phyloP scores from a whole-genome alignment of 1,284 basidiomycete species.

The Leucocoprinus gongylophorus region DNA sequence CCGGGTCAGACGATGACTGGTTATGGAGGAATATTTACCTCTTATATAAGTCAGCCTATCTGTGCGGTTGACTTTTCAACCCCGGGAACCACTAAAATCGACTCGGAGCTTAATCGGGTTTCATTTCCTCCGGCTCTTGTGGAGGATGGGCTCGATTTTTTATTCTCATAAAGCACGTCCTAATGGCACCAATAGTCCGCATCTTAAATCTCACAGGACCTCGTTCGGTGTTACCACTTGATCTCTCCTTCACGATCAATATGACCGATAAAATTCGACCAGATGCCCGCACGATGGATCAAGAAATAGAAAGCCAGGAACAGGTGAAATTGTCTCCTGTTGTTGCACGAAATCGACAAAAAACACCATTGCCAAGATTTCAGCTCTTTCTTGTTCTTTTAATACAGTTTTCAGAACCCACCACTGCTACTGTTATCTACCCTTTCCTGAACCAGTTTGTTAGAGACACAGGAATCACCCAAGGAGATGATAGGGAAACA shows the following conservation, averaged over 20 bases:
- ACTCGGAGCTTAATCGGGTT: too few relatives aligned
- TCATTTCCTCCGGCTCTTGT: too few relatives aligned
- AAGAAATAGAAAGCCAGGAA: neutral
- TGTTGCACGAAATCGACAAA: neutral
- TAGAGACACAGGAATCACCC: slow-evolving; percentile 40
- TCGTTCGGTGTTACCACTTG: too few relatives aligned
- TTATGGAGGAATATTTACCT: too few relatives aligned
- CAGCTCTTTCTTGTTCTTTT: slow-evolving; percentile 35
- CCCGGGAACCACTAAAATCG: too few relatives aligned
- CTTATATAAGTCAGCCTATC: too few relatives aligned
- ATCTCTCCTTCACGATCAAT: neutral
- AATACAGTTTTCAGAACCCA: slow-evolving; percentile 42
- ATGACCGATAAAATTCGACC: neutral
- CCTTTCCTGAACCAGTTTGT: slow-evolving; percentile 49
- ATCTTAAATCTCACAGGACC: too few relatives aligned
- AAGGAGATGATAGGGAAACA: slow-evolving; percentile 37
- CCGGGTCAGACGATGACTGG: too few relatives aligned
- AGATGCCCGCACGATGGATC: neutral
- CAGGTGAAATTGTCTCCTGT: neutral
- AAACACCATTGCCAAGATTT: slow-evolving; percentile 36
- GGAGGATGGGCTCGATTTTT: too few relatives aligned
- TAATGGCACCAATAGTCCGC: too few relatives aligned
- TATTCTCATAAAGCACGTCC: too few relatives aligned
- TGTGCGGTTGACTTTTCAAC: too few relatives aligned
- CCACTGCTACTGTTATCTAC: slow-evolving; percentile 44